Evolutionary conservation across 2,329 filamentous ascomycete genomes (phyloP), one percentile per base, ranked within the genome.

Genomic region (Aspergillus sp.): DNA sequence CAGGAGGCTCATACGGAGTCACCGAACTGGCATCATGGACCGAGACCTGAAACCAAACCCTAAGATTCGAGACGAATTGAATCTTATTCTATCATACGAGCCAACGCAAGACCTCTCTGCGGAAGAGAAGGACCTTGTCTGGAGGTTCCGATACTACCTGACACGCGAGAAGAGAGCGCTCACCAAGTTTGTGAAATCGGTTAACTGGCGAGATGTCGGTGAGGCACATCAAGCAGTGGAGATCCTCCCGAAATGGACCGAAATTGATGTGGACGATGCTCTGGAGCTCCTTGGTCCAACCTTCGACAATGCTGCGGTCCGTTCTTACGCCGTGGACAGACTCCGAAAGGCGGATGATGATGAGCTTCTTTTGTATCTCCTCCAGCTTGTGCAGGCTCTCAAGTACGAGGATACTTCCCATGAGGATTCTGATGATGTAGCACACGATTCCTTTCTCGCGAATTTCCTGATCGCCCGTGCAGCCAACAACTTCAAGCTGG

Each of bases 101-200:
- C 94, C 94, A 3, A 96, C 93, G 0, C 91, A 96, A 57, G 83
- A 89, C 45, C 79, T 99, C 20, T 90, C 85, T 1, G 84, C 90
- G 0, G 92, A 96, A 68, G 94, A 99, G 71, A 95, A 95, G 66
- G 94, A 99, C 70, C 80, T 96, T 47, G 85, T 99, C 17, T 99
- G 95, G 95, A 94, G 95, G 64, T 99, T 97, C 75, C 83, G 94
- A 53, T 95, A 97, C 70, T 93, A 96, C 69, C 74, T 99, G 19
- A 94, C 92, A 1, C 82, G 91, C 52, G 92, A 99, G 69, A 99
- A 99, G 72, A 80, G 88, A 63, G 89, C 93, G 2, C 78, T 97
- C 52, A 99, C 93, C 32, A 99, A 99, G 65, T 95, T 99, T 62
- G 90, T 97, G 69, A 99, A 97, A 71, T 96, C 93, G 0, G 93